phyloP scores from a whole-genome alignment of 805 yeast genomes.

The Sugiyamaella americana region DNA sequence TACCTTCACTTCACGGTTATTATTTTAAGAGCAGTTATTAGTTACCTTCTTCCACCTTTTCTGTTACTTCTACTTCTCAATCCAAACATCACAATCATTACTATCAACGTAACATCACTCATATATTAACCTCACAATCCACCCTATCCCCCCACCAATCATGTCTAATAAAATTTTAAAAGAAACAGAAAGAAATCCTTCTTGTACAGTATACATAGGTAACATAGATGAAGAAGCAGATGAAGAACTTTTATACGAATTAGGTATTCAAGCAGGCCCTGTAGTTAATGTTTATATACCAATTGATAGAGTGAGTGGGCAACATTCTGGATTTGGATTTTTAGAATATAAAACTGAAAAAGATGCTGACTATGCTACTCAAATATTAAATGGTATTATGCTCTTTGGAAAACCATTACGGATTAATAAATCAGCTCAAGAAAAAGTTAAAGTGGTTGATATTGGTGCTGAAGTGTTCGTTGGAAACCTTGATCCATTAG shows the following conservation, averaged over 20 bases:
- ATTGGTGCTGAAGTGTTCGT: slow-evolving; percentile 66
- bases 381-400: slow-evolving; percentile 52
- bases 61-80: too few species aligned
- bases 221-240: slow-evolving; percentile 72
- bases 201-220: slow-evolving; percentile 70
- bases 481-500: slow-evolving; percentile 60
- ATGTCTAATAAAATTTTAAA: background rate
- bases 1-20: too few species aligned
- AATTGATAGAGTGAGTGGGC: slow-evolving; percentile 61
- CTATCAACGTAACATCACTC: too few species aligned
- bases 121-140: too few species aligned
- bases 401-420: slow-evolving; percentile 57
- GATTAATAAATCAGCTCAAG: slow-evolving; percentile 41
- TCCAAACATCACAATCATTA: too few species aligned
- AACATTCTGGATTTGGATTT: slow-evolving; percentile 86
- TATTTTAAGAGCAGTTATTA: too few species aligned
- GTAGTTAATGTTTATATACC: slow-evolving; percentile 67
- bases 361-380: slow-evolving; percentile 67
- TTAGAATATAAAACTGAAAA: slow-evolving; percentile 54
- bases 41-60: too few species aligned
- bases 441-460: slow-evolving; percentile 27
- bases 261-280: slow-evolving; percentile 81
- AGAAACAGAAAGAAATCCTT: slow-evolving; percentile 50
- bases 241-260: slow-evolving; percentile 68
- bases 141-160: too few species aligned